Conservation (phyloP, 2,329 filamentous ascomycete species). For the Calonectria fujianensis region DNA sequence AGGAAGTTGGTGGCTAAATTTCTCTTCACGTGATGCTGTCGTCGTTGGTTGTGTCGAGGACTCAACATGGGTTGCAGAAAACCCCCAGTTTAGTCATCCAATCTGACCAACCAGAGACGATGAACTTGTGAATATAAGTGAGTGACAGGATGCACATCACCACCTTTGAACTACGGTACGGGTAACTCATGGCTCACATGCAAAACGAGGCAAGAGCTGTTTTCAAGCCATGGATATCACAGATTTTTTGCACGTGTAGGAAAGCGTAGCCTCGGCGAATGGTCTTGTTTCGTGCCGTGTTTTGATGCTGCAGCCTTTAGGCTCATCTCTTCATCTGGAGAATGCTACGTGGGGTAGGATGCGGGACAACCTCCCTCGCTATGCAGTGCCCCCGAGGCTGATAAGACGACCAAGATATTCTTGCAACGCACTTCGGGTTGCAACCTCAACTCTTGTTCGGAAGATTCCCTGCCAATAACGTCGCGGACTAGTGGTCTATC, state of each 20-base stretch:
- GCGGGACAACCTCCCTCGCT: slow-evolving; percentile 22
- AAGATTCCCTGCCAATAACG: background rate
- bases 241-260: background rate
- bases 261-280: background rate
- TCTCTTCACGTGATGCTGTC: slow-evolving; percentile 1
- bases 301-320: background rate
- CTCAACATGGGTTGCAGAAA: slow-evolving; percentile 6
- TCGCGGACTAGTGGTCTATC: slow-evolving; percentile 8
- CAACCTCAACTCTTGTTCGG: slow-evolving; percentile 11
- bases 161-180: background rate
- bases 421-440: slow-evolving; percentile 8
- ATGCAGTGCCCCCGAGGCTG: background rate
- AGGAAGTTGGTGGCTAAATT: slow-evolving; percentile 11
- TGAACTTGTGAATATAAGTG: background rate
- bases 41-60: slow-evolving; percentile 22
- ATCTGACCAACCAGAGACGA: background rate
- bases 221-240: background rate
- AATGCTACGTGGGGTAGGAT: slow-evolving; percentile 21
- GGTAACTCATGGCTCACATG: background rate
- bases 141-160: background rate
- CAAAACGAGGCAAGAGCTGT: background rate
- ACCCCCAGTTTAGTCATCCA: background rate
- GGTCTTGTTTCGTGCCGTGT: background rate
- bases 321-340: background rate
- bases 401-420: background rate